These are phyloP conservation scores for Elongisporangium undulatum DNA, from an alignment of 352 stramenopile genomes.

Conservation along the genomic window DNA sequence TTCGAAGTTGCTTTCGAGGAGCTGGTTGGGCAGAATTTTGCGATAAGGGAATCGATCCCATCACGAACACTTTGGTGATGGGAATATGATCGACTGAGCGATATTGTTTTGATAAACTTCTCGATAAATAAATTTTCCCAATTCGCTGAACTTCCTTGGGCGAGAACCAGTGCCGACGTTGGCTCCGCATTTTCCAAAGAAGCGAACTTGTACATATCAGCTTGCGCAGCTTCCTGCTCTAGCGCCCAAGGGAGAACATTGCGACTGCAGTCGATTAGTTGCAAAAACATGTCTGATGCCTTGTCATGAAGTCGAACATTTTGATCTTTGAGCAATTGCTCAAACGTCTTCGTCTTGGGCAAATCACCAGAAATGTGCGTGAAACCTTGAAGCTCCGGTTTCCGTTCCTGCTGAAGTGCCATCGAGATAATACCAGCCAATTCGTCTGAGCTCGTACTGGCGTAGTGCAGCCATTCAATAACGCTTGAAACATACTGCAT, in stretches of 20 bases:
- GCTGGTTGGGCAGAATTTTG: background rate
- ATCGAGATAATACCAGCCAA: conserved; percentile 67
- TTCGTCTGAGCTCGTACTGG: conserved; percentile 68
- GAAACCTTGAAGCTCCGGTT: conserved; percentile 3
- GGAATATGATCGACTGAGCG: conserved; percentile 44
- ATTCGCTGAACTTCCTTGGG: conserved; percentile 23
- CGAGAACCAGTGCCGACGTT: conserved; percentile 14
- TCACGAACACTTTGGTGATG: conserved; percentile 60
- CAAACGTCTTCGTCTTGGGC: conserved; percentile 2
- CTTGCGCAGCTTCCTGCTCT: conserved; percentile 18
- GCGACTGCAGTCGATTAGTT: background rate
- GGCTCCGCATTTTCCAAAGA: background rate
- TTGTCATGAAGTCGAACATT: conserved; percentile 12
- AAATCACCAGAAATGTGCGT: background rate
- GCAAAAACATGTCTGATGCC: conserved; percentile 9
- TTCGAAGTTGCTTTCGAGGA: background rate
- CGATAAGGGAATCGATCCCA: conserved; percentile 39
- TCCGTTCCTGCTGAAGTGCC: conserved; percentile 47
- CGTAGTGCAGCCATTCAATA: conserved; percentile 69
- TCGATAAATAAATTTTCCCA: conserved; percentile 77
- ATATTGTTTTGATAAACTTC: conserved; percentile 61
- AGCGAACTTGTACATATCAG: background rate
- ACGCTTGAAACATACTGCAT: conserved; percentile 46
- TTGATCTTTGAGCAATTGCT: conserved; percentile 19
- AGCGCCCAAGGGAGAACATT: conserved; percentile 11